These are phyloP conservation scores for Lachnellula hyalina DNA, from an alignment of 2,329 filamentous ascomycete species.

Conservation along the genomic window DNA sequence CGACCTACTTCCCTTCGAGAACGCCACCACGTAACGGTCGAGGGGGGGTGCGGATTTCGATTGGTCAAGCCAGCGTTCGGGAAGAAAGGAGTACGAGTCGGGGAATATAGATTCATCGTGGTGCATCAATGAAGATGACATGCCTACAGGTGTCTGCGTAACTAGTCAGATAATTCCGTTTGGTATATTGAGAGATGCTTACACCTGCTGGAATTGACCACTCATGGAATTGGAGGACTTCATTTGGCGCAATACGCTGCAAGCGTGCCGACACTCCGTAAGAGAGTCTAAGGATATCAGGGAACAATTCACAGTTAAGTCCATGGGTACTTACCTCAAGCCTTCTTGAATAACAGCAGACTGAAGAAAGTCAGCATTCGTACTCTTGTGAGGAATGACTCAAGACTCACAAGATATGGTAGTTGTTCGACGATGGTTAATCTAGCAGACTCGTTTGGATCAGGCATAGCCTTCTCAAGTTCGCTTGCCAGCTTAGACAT, in stretches of 20 bases:
- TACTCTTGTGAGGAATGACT: background rate
- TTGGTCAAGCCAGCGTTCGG: slow-evolving; percentile 36
- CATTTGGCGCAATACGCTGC: slow-evolving; percentile 24
- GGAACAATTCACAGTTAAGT: background rate
- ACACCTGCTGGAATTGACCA: slow-evolving; percentile 25
- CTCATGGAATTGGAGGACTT: slow-evolving; percentile 15
- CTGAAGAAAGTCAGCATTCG: background rate
- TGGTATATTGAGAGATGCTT: background rate
- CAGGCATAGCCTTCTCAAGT: slow-evolving; percentile 13
- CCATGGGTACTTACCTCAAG: slow-evolving; percentile 7
- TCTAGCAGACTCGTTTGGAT: slow-evolving; percentile 3
- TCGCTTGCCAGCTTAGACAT: slow-evolving; percentile 14
- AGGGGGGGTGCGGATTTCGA: slow-evolving; percentile 9
- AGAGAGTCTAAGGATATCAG: slow-evolving; percentile 6
- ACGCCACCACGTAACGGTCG: slow-evolving; percentile 20
- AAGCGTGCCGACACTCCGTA: slow-evolving; percentile 29
- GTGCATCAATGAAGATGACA: slow-evolving; percentile 22
- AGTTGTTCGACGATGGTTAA: slow-evolving; percentile 23
- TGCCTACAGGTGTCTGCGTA: slow-evolving; percentile 17
- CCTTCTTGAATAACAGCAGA: slow-evolving; percentile 14
- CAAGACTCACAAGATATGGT: slow-evolving; percentile 15
- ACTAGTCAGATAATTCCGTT: background rate
- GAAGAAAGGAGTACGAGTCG: slow-evolving; percentile 27
- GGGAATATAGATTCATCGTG: slow-evolving; percentile 31
- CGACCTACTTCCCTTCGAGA: slow-evolving; percentile 18